Evolutionary conservation across 192 early-diverging fungal species (phyloP), one percentile per base, ranked within the genome.

Genomic region (Dissophora ornata): DNA sequence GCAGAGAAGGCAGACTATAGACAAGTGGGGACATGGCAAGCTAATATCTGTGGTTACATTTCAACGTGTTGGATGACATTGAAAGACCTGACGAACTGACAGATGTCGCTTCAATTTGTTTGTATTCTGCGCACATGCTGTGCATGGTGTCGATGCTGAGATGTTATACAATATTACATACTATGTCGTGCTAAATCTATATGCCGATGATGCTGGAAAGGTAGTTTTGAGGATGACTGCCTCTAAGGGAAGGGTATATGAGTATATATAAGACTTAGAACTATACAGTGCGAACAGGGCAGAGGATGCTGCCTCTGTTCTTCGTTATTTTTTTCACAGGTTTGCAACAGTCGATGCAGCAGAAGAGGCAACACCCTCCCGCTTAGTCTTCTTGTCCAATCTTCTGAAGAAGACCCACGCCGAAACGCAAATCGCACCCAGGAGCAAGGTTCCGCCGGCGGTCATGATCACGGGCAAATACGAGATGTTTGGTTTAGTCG

Each of bases 381-480:
- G 34, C 71, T 75, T 75, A 7, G 57, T 33, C 42, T 47, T 53
- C 63, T 75, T 75, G 42, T 57, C 71, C 24, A 59, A 41, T 32
- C 62, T 36, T 29, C 71, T 46, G 38, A 75, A 75, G 36, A 50
- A 77, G 38, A 67, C 73, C 65, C 73, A 77, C 2, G 32, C 57
- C 8, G 64, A 41, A 30, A 77, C 29, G 47, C 73, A 77, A 18
- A 77, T 24, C 3, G 73, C 65, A 18, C 65, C 73, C 28, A 67
- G 2, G 53, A 77, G 53, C 44, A 77, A 16, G 2, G 65, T 77
- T 0, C 57, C 52, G 4, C 64, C 73, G 0, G 65, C 57, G 18
- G 73, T 77, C 73, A 77, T 67, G 38, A 77, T 77, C 9, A 77
- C 73, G 3, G 73, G 73, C 13, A 77, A 6, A n/a, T 67, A 77